A percentile compares a stretch with the other conserved stretches of the same genome.
Evolutionary conservation across 1,139 yeast species (phyloP).

Genomic region (Saccharomyces hybrid): DNA sequence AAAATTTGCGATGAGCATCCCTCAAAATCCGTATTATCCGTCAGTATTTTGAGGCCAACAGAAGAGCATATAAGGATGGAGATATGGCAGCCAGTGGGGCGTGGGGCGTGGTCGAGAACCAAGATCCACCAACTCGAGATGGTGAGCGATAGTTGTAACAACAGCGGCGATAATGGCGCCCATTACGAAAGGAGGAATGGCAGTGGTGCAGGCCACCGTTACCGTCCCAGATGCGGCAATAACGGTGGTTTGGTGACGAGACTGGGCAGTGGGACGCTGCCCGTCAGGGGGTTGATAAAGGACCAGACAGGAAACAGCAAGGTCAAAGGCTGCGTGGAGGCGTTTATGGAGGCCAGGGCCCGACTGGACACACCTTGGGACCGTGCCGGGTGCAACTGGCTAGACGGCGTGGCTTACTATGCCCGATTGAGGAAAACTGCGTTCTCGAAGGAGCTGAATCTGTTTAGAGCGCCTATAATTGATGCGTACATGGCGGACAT

Average conservation of each 20-base stretch:
- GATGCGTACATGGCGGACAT: slow-evolving; percentile 6
- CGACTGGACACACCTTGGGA: neutral
- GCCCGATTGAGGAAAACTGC: neutral
- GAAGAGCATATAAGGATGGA: neutral
- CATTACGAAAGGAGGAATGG: neutral
- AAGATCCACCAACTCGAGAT: neutral
- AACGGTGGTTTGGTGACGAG: neutral
- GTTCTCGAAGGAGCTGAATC: neutral
- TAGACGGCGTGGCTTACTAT: neutral
- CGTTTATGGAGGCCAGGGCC: neutral
- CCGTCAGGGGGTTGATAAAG: neutral
- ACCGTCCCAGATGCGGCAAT: neutral
- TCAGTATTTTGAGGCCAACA: neutral
- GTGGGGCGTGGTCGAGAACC: neutral
- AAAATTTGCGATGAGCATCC: neutral
- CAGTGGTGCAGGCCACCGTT: neutral
- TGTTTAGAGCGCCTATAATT: slow-evolving; percentile 15
- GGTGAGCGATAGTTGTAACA: neutral
- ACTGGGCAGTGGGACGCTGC: neutral
- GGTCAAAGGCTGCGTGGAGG: neutral
- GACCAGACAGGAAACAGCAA: neutral
- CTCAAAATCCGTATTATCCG: slow-evolving; percentile 1
- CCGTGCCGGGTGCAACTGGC: neutral
- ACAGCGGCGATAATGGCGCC: neutral
- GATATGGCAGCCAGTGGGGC: neutral